A percentile compares a stretch with the other conserved stretches of the same genome.
Evolutionary conservation across 805 yeast species (phyloP).

Genomic region (Pichia cabralensis): DNA sequence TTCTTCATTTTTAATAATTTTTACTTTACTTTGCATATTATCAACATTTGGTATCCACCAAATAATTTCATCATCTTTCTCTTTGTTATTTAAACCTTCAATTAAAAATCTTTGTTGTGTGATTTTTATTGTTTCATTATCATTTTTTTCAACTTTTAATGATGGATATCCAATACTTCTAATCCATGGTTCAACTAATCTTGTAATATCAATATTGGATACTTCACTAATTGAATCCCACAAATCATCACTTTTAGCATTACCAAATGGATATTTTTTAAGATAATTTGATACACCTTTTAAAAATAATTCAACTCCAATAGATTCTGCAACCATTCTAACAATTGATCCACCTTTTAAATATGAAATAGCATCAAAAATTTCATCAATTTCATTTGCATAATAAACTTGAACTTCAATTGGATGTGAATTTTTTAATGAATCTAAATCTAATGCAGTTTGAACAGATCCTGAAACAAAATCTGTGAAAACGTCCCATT

Average conservation of each 20-base stretch:
- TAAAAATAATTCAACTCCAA: slow-evolving; percentile 61
- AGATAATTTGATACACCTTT: slow-evolving; percentile 66
- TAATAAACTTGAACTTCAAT: slow-evolving; percentile 72
- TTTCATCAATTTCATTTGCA: slow-evolving; percentile 73
- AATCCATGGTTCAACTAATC: slow-evolving; percentile 65
- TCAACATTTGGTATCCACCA: slow-evolving; percentile 50
- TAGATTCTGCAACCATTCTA: slow-evolving; percentile 61
- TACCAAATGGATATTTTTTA: slow-evolving; percentile 50
- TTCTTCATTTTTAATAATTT: slow-evolving; percentile 10
- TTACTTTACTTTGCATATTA: slow-evolving; percentile 17
- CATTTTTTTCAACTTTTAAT: slow-evolving; percentile 34
- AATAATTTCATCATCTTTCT: slow-evolving; percentile 44
- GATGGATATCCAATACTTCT: slow-evolving; percentile 66
- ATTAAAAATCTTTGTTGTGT: slow-evolving; percentile 53
- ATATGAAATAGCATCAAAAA: slow-evolving; percentile 75
- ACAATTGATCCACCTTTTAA: slow-evolving; percentile 73
- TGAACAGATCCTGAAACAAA: slow-evolving; percentile 44
- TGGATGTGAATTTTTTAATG: slow-evolving; percentile 62
- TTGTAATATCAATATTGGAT: slow-evolving; percentile 49
- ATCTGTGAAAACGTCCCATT: slow-evolving; percentile 65
- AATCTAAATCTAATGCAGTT: slow-evolving; percentile 43
- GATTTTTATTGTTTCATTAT: slow-evolving; percentile 30
- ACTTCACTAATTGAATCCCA: slow-evolving; percentile 60
- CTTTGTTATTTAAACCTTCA: slow-evolving; percentile 44
- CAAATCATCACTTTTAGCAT: slow-evolving; percentile 65